Base-by-base conservation (phyloP, 257 asterid species). In the Eucommia ulmoides region DNA sequence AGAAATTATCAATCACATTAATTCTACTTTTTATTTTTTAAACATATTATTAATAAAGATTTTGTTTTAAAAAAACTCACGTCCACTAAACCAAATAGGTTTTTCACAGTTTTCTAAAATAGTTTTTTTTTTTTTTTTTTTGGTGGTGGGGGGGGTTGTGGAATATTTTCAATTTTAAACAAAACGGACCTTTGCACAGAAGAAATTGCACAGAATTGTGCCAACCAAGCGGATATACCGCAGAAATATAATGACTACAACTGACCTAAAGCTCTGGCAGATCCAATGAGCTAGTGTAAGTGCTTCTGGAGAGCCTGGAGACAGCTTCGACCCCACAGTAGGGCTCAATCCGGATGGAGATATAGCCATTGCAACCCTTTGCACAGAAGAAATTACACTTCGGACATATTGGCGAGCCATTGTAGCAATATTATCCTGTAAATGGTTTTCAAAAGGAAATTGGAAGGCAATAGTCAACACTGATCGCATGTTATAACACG, bases 311-410 rank as follows among this genome's bases (percentile, higher is more conserved):
- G 48, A 42, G 10, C 20, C 48, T 42, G 19, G 0, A 42, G 48
- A 42, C 19, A 16, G 19, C 48, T 42, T 42, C 20, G 21, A 9
- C 4, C 48, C 48, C 20, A 42, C 4, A 2, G 48, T 18, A 42
- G 48, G 48, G 48, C 48, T 42, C 48, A 42, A 42, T n/a, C 48
- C 48, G n/a, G 48, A 7, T n/a, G 48, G 20, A 18, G 48, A 42
- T 10, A 42, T 42, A 21, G 48, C 48, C 48, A 42, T 1, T 19
- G 48, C 48, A 42, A 42, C 48, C 20, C 48, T 42, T 16, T 42
- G 48, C 48, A 42, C 48, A 16, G 48, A 42, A 0, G 48, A 42
- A 18, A 42, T 42, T 1, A 42, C 48, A 42, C 48, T 42, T 1
- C 48, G 48, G 20, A 42, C 48, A 42, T 42, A 42, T 21, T 42